Conservation (phyloP, 345 rosid genomes). For the Odontarrhena argentea region DNA sequence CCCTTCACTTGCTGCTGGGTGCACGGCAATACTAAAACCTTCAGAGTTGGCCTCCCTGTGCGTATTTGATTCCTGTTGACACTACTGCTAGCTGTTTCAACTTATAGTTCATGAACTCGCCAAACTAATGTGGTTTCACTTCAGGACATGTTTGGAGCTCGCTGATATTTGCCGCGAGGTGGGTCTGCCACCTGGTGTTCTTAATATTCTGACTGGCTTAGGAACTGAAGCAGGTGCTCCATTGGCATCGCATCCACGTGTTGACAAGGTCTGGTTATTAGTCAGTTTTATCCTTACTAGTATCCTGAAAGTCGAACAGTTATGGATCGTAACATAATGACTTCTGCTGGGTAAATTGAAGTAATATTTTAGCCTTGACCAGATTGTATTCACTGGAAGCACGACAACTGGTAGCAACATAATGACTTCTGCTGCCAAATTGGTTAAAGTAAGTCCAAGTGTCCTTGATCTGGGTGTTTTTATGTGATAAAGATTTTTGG, state of each 20-base stretch:
- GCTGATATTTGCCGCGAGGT: slow-evolving; percentile 87
- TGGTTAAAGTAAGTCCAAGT: slow-evolving; percentile 65
- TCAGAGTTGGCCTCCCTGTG: slow-evolving; percentile 88
- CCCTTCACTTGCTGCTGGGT: slow-evolving; percentile 98
- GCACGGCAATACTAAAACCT: slow-evolving; percentile 87
- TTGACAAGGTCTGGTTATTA: slow-evolving; percentile 71
- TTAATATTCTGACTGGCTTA: slow-evolving; percentile 88
- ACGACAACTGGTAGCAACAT: slow-evolving; percentile 79
- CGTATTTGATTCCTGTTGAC: slow-evolving; percentile 36
- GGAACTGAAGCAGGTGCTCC: slow-evolving; percentile 99
- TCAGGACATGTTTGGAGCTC: slow-evolving; percentile 97
- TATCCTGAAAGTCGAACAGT: slow-evolving; percentile 31
- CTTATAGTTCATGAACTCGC: slow-evolving; percentile 11
- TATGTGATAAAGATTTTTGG: slow-evolving; percentile 2
- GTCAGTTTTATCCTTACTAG: slow-evolving; percentile 14
- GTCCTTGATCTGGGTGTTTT: slow-evolving; percentile 19
- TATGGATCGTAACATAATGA: too few species aligned
- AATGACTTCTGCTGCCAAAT: slow-evolving; percentile 82
- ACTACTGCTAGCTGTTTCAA: slow-evolving; percentile 9
- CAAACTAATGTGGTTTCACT: slow-evolving; percentile 31
- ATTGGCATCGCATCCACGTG: slow-evolving; percentile 83
- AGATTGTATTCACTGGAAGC: slow-evolving; percentile 98
- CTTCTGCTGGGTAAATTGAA: slow-evolving; percentile 10
- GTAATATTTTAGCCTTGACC: slow-evolving; percentile 31
- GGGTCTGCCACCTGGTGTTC: slow-evolving; percentile 95